phyloP scores from a whole-genome alignment of 257 asterid genomes.

The Voacanga thouarsii region DNA sequence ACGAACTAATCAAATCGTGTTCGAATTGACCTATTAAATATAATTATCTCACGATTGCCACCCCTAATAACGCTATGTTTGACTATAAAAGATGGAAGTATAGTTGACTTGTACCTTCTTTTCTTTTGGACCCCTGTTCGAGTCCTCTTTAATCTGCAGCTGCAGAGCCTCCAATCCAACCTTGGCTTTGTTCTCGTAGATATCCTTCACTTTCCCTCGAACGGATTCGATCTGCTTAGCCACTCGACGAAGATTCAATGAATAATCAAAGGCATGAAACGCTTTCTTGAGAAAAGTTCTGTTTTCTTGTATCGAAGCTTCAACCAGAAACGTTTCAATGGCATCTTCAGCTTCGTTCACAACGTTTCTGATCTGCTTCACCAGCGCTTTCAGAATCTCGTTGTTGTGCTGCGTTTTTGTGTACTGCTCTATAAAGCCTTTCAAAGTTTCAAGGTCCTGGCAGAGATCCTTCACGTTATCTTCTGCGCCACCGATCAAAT shows the following conservation, averaged over 20 bases:
- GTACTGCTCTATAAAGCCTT: conserved; percentile 25
- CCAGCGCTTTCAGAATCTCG: conserved; percentile 14
- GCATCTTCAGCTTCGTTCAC: conserved; percentile 39
- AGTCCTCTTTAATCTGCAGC: conserved; percentile 12
- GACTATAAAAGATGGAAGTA: too few species aligned
- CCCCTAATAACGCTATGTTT: too few species aligned
- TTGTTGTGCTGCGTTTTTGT: conserved; percentile 20
- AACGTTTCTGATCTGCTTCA: conserved; percentile 26
- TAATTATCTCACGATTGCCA: too few species aligned
- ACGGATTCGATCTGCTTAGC: conserved; percentile 35
- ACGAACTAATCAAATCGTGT: too few species aligned
- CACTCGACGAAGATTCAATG: conserved; percentile 18
- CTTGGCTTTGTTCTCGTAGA: conserved; percentile 17
- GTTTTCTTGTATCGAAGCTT: not conserved
- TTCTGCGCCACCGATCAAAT: conserved; percentile 29
- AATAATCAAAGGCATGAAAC: conserved; percentile 17
- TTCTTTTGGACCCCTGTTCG: not conserved
- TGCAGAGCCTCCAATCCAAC: conserved; percentile 12
- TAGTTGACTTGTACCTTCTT: not conserved
- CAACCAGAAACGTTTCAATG: conserved; percentile 14
- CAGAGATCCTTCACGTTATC: conserved; percentile 35
- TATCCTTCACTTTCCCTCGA: conserved; percentile 28
- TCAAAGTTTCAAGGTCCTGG: conserved; percentile 36
- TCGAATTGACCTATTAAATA: too few species aligned
- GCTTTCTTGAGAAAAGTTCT: conserved; percentile 20